These are phyloP conservation scores for Sporothrix inflata DNA, from an alignment of 2,329 filamentous ascomycete species.

Conservation along the genomic window DNA sequence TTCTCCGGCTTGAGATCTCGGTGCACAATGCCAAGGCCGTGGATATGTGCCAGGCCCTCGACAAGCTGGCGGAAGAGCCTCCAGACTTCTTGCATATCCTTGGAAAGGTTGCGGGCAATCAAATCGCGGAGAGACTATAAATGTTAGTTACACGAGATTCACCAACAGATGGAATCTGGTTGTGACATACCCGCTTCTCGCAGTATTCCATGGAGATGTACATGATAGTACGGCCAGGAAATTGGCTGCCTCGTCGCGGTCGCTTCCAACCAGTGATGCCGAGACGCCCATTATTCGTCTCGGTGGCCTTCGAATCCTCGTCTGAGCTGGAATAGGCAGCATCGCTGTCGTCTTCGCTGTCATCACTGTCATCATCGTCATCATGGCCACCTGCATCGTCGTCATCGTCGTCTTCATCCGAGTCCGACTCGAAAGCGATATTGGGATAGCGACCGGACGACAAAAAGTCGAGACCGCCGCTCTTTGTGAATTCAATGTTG, in stretches of 20 bases:
- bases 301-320: conserved; percentile 32
- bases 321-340: conserved; percentile 28
- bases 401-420: conserved; percentile 47
- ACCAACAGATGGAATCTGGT: neutral
- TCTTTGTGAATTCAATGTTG: conserved; percentile 66
- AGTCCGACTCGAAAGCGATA: conserved; percentile 72
- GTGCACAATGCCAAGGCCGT: conserved; percentile 89
- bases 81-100: conserved; percentile 81
- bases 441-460: conserved; percentile 79
- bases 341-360: conserved; percentile 27
- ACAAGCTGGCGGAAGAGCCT: conserved; percentile 87
- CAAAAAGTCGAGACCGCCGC: conserved; percentile 88
- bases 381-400: conserved; percentile 43
- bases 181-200: conserved; percentile 70
- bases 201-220: conserved; percentile 99
- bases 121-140: conserved; percentile 79
- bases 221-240: conserved; percentile 70
- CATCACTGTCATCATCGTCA: conserved; percentile 33
- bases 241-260: conserved; percentile 45
- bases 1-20: conserved; percentile 97
- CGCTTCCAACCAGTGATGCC: conserved; percentile 31
- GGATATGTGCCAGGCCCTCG: conserved; percentile 87
- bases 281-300: conserved; percentile 30
- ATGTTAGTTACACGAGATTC: conserved; percentile 28
- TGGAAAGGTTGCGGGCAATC: conserved; percentile 74